phyloP scores from a whole-genome alignment of 768 basidiomycete genomes.

The Calvatia gigantea region DNA sequence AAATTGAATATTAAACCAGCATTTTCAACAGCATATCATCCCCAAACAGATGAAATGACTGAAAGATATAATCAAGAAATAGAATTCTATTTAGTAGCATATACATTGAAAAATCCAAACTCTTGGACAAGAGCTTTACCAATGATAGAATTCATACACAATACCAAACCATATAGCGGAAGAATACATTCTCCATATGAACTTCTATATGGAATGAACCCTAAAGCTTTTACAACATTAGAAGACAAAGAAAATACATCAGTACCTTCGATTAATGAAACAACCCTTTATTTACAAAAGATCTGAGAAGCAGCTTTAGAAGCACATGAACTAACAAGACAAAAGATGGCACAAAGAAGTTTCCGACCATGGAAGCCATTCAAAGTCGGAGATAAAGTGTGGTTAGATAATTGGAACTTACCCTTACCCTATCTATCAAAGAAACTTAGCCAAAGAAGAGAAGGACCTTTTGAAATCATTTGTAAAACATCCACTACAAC shows the following conservation, averaged over 20 bases:
- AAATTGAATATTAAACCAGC: slow-evolving; percentile 17
- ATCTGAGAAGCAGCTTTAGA: too few relatives aligned
- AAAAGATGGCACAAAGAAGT: not conserved
- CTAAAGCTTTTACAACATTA: not conserved
- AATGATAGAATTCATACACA: slow-evolving; percentile 17
- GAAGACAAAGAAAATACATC: not conserved
- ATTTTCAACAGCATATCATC: slow-evolving; percentile 33
- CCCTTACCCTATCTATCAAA: not conserved
- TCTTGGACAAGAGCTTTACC: slow-evolving; percentile 13
- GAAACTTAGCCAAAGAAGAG: not conserved
- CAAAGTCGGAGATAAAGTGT: not conserved
- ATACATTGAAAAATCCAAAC: slow-evolving; percentile 14
- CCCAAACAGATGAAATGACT: slow-evolving; percentile 22
- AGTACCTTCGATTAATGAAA: too few relatives aligned
- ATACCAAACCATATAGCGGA: slow-evolving; percentile 14
- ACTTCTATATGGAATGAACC: slow-evolving; percentile 14
- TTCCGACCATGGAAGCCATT: not conserved
- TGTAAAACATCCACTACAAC: not conserved
- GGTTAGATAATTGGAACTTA: not conserved
- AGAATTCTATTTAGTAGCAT: slow-evolving; percentile 17
- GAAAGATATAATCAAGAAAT: slow-evolving; percentile 22
- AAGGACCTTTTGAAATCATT: not conserved
- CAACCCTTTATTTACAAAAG: too few relatives aligned
- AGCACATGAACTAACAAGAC: not conserved
- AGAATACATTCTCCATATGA: slow-evolving; percentile 17